Conservation (phyloP, 345 rosid species). For the Anastatica hierochuntica region DNA sequence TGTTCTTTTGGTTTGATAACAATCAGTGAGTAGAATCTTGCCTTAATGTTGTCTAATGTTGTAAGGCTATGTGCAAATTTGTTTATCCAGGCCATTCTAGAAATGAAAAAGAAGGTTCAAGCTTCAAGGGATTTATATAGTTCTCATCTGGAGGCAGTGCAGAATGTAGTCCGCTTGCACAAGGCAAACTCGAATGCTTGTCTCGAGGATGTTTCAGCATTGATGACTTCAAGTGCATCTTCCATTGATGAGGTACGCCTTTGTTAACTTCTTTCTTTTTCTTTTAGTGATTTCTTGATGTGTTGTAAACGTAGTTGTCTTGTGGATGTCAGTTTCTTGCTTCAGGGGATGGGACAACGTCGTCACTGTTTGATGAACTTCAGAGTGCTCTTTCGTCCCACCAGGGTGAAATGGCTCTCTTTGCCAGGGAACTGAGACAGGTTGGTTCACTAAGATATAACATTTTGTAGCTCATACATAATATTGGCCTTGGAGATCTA, state of each 20-base stretch:
- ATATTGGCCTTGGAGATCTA: neutral
- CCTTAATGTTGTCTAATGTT: neutral
- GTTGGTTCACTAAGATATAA: conserved; percentile 27
- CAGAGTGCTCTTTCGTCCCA: conserved; percentile 55
- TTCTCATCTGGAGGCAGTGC: conserved; percentile 80
- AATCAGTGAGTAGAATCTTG: neutral
- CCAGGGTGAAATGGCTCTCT: conserved; percentile 73
- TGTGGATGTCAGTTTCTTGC: conserved; percentile 48
- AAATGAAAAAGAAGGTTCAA: conserved; percentile 54
- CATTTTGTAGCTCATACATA: neutral
- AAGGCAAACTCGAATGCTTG: conserved; percentile 66
- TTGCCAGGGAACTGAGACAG: conserved; percentile 79
- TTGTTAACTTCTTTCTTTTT: neutral
- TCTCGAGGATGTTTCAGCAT: conserved; percentile 65
- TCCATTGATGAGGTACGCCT: conserved; percentile 59
- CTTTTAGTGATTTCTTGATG: neutral
- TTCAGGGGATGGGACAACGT: conserved; percentile 45
- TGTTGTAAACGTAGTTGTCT: neutral
- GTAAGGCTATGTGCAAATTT: neutral
- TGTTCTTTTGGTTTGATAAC: neutral
- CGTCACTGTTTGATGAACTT: conserved; percentile 69
- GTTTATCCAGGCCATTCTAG: conserved; percentile 46
- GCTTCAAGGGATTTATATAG: conserved; percentile 52
- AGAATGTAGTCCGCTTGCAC: conserved; percentile 85
- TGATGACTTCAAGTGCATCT: conserved; percentile 43